phyloP scores from a whole-genome alignment of 1,284 basidiomycete genomes.

The Cystobasidium sp. region DNA sequence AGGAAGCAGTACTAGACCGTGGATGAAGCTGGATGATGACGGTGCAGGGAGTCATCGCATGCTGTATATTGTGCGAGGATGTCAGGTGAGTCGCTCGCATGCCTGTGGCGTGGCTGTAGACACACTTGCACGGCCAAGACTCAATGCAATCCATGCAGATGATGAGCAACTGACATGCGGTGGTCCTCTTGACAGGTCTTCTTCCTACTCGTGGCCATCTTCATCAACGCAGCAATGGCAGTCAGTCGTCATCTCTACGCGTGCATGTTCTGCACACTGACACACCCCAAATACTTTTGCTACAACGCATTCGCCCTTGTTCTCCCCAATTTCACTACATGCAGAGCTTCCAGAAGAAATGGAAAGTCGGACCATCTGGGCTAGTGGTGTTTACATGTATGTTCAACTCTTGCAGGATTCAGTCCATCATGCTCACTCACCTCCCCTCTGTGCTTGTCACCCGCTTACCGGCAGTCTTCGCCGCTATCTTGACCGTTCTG shows the following conservation, averaged over 20 bases:
- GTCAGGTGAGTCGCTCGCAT: slow-evolving; percentile 25
- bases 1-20: not conserved
- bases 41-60: not conserved
- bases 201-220: slow-evolving; percentile 43
- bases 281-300: not conserved
- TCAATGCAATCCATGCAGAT: no score
- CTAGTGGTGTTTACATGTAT: slow-evolving; percentile 37
- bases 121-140: not conserved
- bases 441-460: slow-evolving; percentile 6
- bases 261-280: not conserved
- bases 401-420: not conserved
- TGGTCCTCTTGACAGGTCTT: slow-evolving; percentile 17
- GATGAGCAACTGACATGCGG: not conserved
- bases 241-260: not conserved
- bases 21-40: slow-evolving; percentile 34
- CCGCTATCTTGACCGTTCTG: slow-evolving; percentile 27
- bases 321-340: not conserved
- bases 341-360: slow-evolving; percentile 32
- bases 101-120: not conserved
- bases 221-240: slow-evolving; percentile 43
- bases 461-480: slow-evolving; percentile 20
- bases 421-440: not conserved
- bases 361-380: slow-evolving; percentile 23
- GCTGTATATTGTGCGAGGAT: slow-evolving; percentile 25
- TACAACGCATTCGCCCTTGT: not conserved